A percentile compares a stretch with the other conserved stretches of the same genome.
These are phyloP conservation scores for Diplogelasinospora grovesii DNA, from an alignment of 495 filamentous ascomycete genomes.

Conservation along the genomic window DNA sequence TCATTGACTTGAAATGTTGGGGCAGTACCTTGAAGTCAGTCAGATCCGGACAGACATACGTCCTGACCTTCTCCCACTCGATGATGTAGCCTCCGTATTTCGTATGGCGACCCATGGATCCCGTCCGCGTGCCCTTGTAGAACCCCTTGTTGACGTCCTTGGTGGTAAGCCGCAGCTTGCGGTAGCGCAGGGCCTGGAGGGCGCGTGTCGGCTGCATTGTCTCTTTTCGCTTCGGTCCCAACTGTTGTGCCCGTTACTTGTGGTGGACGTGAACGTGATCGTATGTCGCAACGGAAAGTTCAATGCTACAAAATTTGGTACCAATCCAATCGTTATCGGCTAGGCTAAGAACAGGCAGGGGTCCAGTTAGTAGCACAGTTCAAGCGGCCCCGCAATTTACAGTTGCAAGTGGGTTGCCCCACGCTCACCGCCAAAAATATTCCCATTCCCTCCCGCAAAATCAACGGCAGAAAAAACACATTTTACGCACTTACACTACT, in stretches of 20 bases:
- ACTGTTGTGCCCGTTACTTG: too few relatives aligned
- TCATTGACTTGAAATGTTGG: constrained; percentile 1
- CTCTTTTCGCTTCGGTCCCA: too few relatives aligned
- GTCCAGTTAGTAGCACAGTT: too few relatives aligned
- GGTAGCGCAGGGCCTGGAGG: constrained; percentile 55
- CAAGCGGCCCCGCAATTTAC: constrained; percentile 8
- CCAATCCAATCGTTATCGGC: too few relatives aligned
- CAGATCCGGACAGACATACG: constrained; percentile 74
- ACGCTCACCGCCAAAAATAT: constrained; percentile 27
- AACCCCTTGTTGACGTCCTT: constrained; percentile 88
- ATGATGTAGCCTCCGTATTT: constrained; percentile 78
- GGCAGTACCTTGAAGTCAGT: constrained; percentile 59
- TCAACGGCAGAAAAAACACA: constrained; percentile 16
- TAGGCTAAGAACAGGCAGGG: too few relatives aligned
- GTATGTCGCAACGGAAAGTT: too few relatives aligned
- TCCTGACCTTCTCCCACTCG: constrained; percentile 80
- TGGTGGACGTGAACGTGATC: too few relatives aligned
- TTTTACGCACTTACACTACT: not conserved
- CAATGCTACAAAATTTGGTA: too few relatives aligned
- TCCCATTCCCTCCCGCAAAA: constrained; percentile 13
- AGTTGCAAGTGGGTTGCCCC: constrained; percentile 1
- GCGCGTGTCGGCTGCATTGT: constrained; percentile 62
- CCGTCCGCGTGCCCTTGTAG: constrained; percentile 92
- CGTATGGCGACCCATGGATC: constrained; percentile 79
- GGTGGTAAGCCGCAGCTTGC: constrained; percentile 72